Evolutionary conservation across 805 yeast genomes (phyloP).

Genomic region (Zygoascus flipseniorum): DNA sequence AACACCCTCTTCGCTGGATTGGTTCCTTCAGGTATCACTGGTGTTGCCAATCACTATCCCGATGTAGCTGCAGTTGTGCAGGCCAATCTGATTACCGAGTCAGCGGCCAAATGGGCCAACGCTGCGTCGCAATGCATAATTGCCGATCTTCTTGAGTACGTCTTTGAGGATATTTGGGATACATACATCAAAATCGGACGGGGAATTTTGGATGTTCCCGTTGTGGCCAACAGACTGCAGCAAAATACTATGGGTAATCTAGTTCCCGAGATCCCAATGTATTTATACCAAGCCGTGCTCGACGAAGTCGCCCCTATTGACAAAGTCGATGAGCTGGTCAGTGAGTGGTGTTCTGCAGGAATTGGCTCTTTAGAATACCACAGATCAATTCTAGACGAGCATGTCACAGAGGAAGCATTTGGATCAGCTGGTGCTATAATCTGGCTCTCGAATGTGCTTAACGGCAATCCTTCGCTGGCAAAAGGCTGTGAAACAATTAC

Average conservation of each 20-base stretch:
- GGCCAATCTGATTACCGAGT: neutral
- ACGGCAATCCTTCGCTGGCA: neutral
- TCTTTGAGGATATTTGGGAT: neutral
- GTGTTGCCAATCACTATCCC: conserved; percentile 22
- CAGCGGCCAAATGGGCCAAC: neutral
- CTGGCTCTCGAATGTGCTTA: neutral
- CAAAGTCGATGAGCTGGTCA: conserved; percentile 13
- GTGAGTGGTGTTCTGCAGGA: conserved; percentile 20
- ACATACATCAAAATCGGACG: conserved; percentile 14
- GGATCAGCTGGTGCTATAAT: conserved; percentile 9
- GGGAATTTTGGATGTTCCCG: conserved; percentile 9
- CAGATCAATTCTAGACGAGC: conserved; percentile 6
- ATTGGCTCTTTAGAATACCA: conserved; percentile 8
- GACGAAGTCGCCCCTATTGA: conserved; percentile 19
- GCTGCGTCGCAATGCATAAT: neutral
- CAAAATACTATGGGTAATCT: conserved; percentile 12
- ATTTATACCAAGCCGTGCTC: conserved; percentile 21
- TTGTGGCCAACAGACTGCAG: conserved; percentile 8
- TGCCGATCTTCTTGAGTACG: neutral
- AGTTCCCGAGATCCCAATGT: conserved; percentile 9
- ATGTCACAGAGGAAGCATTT: conserved; percentile 6
- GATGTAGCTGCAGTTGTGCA: conserved; percentile 3
- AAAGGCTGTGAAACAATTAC: neutral
- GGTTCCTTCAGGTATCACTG: conserved; percentile 21
- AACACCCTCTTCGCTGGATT: conserved; percentile 20